A percentile compares a stretch with the other conserved stretches of the same genome.
Conservation (phyloP, 2,329 filamentous ascomycete species). For the Aureobasidium sp. region DNA sequence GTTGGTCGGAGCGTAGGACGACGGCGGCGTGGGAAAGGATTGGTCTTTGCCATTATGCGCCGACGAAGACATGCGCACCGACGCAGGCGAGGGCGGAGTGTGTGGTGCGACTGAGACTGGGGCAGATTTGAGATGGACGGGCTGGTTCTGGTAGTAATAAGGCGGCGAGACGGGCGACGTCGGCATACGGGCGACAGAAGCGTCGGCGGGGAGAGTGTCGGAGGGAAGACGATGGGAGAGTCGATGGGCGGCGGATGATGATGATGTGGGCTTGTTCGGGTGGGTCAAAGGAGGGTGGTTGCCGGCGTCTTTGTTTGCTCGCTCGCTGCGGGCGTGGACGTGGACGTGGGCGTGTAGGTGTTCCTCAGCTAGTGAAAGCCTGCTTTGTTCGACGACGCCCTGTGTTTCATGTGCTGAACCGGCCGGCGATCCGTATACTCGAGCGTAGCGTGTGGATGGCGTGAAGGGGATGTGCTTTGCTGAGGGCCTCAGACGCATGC, state of each 20-base stretch:
- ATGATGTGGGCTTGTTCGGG: neutral
- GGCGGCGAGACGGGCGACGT: slow-evolving; percentile 38
- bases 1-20: slow-evolving; percentile 19
- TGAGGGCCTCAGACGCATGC: neutral
- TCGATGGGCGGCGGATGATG: neutral
- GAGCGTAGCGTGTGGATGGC: slow-evolving; percentile 3
- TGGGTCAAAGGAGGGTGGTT: slow-evolving; percentile 9
- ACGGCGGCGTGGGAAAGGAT: slow-evolving; percentile 36
- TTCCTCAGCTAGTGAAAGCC: slow-evolving; percentile 2
- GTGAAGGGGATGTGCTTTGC: neutral
- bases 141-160: slow-evolving; percentile 37
- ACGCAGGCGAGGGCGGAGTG: slow-evolving; percentile 39
- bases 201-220: neutral
- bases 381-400: neutral
- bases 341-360: neutral
- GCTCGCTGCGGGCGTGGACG: neutral
- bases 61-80: slow-evolving; percentile 38
- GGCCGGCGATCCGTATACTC: slow-evolving; percentile 4
- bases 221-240: neutral
- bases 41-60: slow-evolving; percentile 29
- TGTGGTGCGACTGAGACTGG: slow-evolving; percentile 27
- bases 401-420: slow-evolving; percentile 9
- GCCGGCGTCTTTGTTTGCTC: slow-evolving; percentile 9
- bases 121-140: slow-evolving; percentile 27
- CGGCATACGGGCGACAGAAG: slow-evolving; percentile 8